Evolutionary conservation across 768 basidiomycete genomes (phyloP), one percentile per base, ranked within the genome.

Genomic region (Solioccasus polychromus): DNA sequence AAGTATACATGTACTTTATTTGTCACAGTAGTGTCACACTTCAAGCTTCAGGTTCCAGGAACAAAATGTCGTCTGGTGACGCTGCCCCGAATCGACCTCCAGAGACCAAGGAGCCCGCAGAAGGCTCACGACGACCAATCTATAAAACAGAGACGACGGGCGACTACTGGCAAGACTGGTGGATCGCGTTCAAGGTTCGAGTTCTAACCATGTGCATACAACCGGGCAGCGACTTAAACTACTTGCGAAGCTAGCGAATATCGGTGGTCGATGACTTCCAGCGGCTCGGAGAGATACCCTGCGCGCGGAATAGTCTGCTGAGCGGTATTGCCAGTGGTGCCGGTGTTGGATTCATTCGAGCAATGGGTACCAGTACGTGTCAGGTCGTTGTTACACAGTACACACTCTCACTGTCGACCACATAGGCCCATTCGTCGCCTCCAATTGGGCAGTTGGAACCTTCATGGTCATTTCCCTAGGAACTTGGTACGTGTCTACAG

Each of bases 301-400:
- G 89, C 58, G 85, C 83, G 38, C 74, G 90, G 29, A 84, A 78
- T 48, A 85, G 85, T 59, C 67, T 92, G 29, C 67, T 92, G 52
- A 78, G 75, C 41, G 89, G 89, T 12, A 90, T 92, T 54, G 84
- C 81, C n/a, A 81, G 84, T 46, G 89, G 89, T 12, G 75, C 74
- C 1, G 89, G 87, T 2, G 77, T 92, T 44, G 90, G 89, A 17
- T 70, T 85, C 44, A 78, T 91, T 43, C 77, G 88, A 44, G 83
- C 80, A 3, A 64, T 89, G 55, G 76, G 76, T 56, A 67, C 79
- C 10, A 71, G 88, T 88, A 62, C 45, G 82, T 71, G 31, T 30
- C 11, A 40, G 5, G 45, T 31, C 37, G 19, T 42, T n/a, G 9
- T 23, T 35, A 19, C 14, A 36, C 20, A 20, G 15, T 29, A 15